Evolutionary conservation across 139 green algal species (phyloP).

Genomic region (Chlamydomonas sphaeroides): DNA sequence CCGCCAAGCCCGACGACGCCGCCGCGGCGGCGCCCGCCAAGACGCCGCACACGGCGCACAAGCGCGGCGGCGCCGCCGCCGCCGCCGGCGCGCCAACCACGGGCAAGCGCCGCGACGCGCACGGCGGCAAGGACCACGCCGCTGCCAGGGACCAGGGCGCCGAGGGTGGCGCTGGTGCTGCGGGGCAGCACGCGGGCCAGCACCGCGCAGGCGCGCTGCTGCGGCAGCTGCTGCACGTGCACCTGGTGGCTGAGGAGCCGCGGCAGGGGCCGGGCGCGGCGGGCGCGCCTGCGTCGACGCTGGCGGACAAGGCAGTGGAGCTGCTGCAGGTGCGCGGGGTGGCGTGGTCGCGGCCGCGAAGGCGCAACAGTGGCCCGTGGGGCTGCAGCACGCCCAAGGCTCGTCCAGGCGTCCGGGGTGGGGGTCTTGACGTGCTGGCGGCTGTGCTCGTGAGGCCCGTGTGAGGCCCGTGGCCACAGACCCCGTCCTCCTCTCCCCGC

Average conservation of each 20-base stretch:
- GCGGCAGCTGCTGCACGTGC: constrained; percentile 74
- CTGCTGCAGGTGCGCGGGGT: constrained; percentile 53
- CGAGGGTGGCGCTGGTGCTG: too few species aligned
- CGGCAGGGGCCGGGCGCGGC: neutral
- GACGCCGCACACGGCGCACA: neutral
- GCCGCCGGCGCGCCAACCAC: too few species aligned
- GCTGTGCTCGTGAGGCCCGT: too few species aligned
- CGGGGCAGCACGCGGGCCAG: neutral
- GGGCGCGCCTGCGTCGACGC: neutral
- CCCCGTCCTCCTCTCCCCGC: neutral
- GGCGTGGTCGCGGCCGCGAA: neutral
- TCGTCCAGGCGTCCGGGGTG: neutral
- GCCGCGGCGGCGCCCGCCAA: neutral
- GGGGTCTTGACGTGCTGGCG: too few species aligned
- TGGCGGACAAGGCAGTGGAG: constrained; percentile 36
- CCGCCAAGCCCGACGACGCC: neutral
- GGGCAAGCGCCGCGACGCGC: too few species aligned
- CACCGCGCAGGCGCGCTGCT: constrained; percentile 61
- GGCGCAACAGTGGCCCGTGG: neutral
- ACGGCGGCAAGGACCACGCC: neutral
- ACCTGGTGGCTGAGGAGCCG: constrained; percentile 60
- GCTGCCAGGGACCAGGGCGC: neutral
- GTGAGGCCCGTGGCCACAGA: too few species aligned
- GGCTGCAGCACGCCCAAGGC: too few species aligned
- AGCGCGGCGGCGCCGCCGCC: neutral